Percentiles rank a stretch among this genome's conserved stretches.
phyloP scores from a whole-genome alignment of 2,329 filamentous ascomycete genomes.

The Monilinia polystroma region DNA sequence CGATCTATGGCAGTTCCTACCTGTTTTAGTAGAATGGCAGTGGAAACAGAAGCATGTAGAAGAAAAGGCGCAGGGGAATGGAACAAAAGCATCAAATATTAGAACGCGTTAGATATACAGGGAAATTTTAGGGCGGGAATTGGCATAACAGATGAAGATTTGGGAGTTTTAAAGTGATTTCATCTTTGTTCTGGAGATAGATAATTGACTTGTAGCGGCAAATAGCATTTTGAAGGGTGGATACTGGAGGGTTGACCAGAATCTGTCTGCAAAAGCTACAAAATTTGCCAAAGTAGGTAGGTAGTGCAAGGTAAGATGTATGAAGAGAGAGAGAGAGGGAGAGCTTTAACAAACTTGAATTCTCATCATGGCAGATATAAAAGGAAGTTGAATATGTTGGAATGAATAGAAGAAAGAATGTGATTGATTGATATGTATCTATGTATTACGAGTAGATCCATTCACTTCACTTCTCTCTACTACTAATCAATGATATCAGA shows the following conservation, averaged over 20 bases:
- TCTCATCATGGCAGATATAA: not conserved
- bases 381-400: not conserved
- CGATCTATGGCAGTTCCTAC: slow-evolving; percentile 88
- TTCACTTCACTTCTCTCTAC: not conserved
- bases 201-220: not conserved
- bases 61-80: slow-evolving; percentile 31
- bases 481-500: not conserved
- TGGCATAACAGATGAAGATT: not conserved
- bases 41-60: slow-evolving; percentile 50
- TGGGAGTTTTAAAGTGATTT: slow-evolving; percentile 7
- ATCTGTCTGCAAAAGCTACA: not conserved
- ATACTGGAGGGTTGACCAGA: not conserved
- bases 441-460: not conserved
- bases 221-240: not conserved
- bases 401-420: not conserved
- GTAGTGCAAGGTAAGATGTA: not conserved
- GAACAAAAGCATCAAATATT: slow-evolving; percentile 26
- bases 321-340: not conserved
- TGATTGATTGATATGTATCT: not conserved
- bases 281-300: not conserved
- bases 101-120: slow-evolving; percentile 29
- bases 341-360: not conserved
- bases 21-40: slow-evolving; percentile 89
- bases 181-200: not conserved
- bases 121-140: not conserved